phyloP scores from a whole-genome alignment of 2,329 filamentous ascomycete species.

The Alternaria burnsii region DNA sequence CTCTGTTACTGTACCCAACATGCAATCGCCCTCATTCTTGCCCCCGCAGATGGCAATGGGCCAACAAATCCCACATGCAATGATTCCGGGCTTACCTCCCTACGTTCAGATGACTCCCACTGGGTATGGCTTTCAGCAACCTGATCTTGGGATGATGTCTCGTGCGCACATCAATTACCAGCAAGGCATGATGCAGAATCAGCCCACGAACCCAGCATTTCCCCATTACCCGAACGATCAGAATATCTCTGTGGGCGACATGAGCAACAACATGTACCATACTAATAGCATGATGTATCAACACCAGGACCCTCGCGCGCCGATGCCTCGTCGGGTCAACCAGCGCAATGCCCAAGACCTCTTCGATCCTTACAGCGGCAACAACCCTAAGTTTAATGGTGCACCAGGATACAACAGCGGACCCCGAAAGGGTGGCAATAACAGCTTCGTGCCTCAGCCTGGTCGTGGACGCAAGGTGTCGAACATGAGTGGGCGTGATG shows the following conservation, averaged over 20 bases:
- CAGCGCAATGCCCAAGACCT: conserved; percentile 26
- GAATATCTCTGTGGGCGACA: conserved; percentile 35
- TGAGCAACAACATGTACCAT: conserved; percentile 40
- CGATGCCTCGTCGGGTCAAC: conserved; percentile 9
- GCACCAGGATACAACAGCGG: conserved; percentile 12
- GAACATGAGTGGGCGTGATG: conserved; percentile 14
- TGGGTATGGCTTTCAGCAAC: conserved; percentile 23
- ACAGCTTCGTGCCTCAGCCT: conserved; percentile 19
- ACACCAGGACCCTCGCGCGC: conserved; percentile 17
- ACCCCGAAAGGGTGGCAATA: conserved; percentile 24
- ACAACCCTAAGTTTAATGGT: conserved; percentile 29
- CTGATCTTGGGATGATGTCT: conserved; percentile 17
- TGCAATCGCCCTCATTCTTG: conserved; percentile 27
- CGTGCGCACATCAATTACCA: conserved; percentile 23
- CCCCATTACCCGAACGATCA: conserved; percentile 16
- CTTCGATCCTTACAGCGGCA: conserved; percentile 13
- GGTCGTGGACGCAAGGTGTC: conserved; percentile 36
- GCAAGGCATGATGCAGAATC: conserved; percentile 14
- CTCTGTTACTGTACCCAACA: conserved; percentile 17
- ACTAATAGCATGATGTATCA: conserved; percentile 14
- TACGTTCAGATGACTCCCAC: conserved; percentile 22
- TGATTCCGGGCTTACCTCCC: conserved; percentile 15
- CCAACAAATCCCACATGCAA: conserved; percentile 17
- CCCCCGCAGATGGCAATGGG: conserved; percentile 21
- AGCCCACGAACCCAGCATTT: conserved; percentile 24